Percentiles rank a stretch among this genome's conserved stretches.
Evolutionary conservation across 257 asterid species (phyloP).

Genomic region (Plantago major): DNA sequence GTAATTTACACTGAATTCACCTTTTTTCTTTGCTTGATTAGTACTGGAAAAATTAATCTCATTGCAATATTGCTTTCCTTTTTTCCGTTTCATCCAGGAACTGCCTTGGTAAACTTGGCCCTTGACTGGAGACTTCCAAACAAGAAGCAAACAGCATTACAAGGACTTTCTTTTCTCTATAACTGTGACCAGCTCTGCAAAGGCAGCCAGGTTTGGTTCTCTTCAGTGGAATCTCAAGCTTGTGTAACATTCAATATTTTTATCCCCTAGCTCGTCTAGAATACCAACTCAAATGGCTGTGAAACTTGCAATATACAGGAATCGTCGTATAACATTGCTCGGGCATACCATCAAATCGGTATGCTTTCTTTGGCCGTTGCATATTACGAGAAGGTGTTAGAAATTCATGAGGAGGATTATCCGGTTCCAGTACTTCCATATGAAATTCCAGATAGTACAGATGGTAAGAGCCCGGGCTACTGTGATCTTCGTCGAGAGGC

Average conservation of each 20-base stretch:
- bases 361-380: constrained; percentile 57
- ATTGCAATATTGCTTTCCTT: not conserved
- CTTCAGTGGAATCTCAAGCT: no score
- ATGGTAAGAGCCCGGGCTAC: constrained; percentile 40
- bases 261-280: not conserved
- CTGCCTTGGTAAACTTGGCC: constrained; percentile 74
- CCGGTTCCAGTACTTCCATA: constrained; percentile 63
- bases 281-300: no score
- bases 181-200: constrained; percentile 46
- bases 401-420: constrained; percentile 41
- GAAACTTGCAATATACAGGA: constrained; percentile 35
- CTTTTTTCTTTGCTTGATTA: no score
- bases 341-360: constrained; percentile 85
- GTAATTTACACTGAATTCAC: no score
- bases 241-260: no score
- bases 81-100: constrained; percentile 34
- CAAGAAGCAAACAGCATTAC: constrained; percentile 72
- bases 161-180: constrained; percentile 73
- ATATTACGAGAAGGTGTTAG: constrained; percentile 65
- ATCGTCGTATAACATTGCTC: constrained; percentile 62
- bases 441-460: constrained; percentile 36
- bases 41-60: not conserved
- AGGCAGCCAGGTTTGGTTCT: constrained; percentile 57
- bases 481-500: constrained; percentile 84
- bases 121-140: constrained; percentile 70